Conservation (phyloP, 129 eudicot species). For the Flaveria trinervia region DNA sequence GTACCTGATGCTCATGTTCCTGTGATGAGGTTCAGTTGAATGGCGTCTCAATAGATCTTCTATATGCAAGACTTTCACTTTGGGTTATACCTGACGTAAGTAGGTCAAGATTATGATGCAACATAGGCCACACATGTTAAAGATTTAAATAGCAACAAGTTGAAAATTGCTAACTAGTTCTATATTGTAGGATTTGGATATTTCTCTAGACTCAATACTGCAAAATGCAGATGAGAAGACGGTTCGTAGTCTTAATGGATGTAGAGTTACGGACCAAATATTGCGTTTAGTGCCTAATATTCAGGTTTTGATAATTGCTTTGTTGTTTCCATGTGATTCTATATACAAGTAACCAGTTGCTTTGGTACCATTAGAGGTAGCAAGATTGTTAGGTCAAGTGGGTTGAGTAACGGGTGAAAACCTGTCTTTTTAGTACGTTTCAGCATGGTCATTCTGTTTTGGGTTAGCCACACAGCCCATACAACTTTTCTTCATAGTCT, state of each 20-base stretch:
- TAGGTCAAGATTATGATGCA: neutral
- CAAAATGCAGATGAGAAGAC: conserved; percentile 89
- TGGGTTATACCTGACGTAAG: conserved; percentile 96
- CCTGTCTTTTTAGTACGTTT: neutral
- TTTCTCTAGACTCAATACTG: conserved; percentile 90
- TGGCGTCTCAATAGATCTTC: conserved; percentile 95
- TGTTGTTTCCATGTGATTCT: conserved; percentile 6
- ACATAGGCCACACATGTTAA: neutral
- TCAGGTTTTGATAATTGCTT: conserved; percentile 50
- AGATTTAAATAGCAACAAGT: neutral
- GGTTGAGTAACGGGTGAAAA: neutral
- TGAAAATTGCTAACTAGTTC: neutral
- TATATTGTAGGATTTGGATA: conserved; percentile 76
- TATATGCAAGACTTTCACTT: conserved; percentile 82
- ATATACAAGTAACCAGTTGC: too few species aligned
- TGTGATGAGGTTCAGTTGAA: conserved; percentile 76
- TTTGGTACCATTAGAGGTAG: neutral
- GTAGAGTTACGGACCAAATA: conserved; percentile 93
- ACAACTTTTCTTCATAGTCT: neutral
- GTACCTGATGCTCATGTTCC: conserved; percentile 98
- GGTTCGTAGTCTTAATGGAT: conserved; percentile 96
- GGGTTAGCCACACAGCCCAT: neutral
- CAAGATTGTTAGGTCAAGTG: neutral
- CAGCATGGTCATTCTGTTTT: neutral
- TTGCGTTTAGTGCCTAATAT: conserved; percentile 92